A percentile compares a stretch with the other conserved stretches of the same genome.
Evolutionary conservation across 2,329 filamentous ascomycete genomes (phyloP).

Genomic region (Triangularia verruculosa): DNA sequence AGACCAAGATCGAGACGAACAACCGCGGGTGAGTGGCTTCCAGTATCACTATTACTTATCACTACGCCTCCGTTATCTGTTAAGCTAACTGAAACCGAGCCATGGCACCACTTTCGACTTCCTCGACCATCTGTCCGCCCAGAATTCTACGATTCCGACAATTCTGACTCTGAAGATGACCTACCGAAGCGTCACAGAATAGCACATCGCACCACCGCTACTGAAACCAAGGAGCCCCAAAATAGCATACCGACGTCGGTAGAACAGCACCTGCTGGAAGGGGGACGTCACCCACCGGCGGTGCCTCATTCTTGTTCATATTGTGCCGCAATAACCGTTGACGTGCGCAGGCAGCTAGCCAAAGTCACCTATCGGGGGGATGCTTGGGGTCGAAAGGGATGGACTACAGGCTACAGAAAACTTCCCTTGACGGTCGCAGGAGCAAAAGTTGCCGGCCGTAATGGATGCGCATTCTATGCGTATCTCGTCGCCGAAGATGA

Average conservation of each 20-base stretch:
- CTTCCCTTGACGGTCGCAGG: neutral
- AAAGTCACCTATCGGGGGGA: neutral
- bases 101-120: conserved; percentile 3
- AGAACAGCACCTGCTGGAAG: neutral
- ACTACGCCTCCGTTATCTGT: too few species aligned
- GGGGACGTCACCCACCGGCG: neutral
- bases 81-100: too few species aligned
- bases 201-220: neutral
- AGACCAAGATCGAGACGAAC: neutral
- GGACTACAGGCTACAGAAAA: neutral
- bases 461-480: neutral
- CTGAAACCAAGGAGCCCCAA: neutral
- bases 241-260: neutral
- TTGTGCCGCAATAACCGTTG: neutral
- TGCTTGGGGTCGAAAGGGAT: neutral
- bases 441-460: neutral
- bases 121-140: neutral
- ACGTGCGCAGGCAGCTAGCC: neutral
- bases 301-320: neutral
- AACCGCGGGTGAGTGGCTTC: neutral
- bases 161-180: neutral
- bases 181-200: neutral
- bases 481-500: neutral
- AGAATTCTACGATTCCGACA: neutral
- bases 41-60: too few species aligned